phyloP scores from a whole-genome alignment of 148 eudicot genomes.

The Pharnaceum exiguum region DNA sequence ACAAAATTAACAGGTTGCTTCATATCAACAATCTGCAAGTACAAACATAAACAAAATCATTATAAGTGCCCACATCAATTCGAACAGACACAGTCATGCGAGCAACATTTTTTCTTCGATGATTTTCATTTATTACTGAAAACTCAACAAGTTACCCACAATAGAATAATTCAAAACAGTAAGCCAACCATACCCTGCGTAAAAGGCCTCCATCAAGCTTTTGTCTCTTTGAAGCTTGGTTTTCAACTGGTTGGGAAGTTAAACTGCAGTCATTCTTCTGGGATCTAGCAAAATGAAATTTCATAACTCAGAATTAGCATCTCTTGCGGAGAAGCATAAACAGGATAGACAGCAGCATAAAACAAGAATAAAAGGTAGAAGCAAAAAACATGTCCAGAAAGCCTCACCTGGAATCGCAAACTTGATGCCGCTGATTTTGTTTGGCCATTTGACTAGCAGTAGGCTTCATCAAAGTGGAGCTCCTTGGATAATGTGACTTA shows the following conservation, averaged over 20 bases:
- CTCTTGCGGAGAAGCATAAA: neutral
- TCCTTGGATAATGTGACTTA: slow-evolving; percentile 50
- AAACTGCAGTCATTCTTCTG: slow-evolving; percentile 26
- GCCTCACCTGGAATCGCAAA: slow-evolving; percentile 41
- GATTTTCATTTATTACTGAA: no score
- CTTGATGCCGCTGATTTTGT: slow-evolving; percentile 54
- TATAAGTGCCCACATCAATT: neutral
- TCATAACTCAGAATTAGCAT: neutral
- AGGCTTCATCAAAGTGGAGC: slow-evolving; percentile 90
- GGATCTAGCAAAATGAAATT: slow-evolving; percentile 29
- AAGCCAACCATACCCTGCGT: slow-evolving; percentile 17
- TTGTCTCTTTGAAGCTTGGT: slow-evolving; percentile 94
- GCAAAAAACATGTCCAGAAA: slow-evolving; percentile 2
- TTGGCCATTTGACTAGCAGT: slow-evolving; percentile 94
- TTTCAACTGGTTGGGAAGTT: slow-evolving; percentile 44
- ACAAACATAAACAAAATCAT: neutral
- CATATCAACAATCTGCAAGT: slow-evolving; percentile 48
- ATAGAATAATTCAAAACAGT: neutral
- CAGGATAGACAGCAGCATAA: neutral
- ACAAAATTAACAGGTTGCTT: slow-evolving; percentile 52
- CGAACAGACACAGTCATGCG: no score
- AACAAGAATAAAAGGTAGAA: neutral
- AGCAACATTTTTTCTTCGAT: no score
- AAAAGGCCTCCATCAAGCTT: slow-evolving; percentile 49
- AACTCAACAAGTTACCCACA: neutral